These are phyloP conservation scores for Termitomyces sp. DNA, from an alignment of 768 basidiomycete genomes.

Conservation along the genomic window DNA sequence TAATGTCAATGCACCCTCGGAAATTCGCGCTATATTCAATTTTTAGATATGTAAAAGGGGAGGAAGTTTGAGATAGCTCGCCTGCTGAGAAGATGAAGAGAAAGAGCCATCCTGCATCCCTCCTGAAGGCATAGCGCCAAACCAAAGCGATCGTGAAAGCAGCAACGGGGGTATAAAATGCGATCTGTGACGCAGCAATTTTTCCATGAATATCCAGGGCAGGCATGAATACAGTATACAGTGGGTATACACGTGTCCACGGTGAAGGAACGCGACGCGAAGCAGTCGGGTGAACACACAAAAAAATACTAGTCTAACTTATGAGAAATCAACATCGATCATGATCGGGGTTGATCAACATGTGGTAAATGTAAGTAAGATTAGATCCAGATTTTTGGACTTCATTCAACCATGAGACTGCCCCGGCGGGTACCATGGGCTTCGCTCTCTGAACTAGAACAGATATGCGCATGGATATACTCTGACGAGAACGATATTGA, in stretches of 20 bases:
- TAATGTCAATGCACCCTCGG: conserved; percentile 54
- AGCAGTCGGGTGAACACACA: not conserved
- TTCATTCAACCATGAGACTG: conserved; percentile 48
- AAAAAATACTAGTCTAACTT: too few relatives aligned
- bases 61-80: conserved; percentile 28
- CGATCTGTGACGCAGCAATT: conserved; percentile 58
- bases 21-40: conserved; percentile 47
- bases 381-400: conserved; percentile 18
- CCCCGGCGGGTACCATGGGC: conserved; percentile 85
- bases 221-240: conserved; percentile 32
- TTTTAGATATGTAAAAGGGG: not conserved
- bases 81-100: conserved; percentile 58
- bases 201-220: conserved; percentile 41
- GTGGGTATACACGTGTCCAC: conserved; percentile 14
- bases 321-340: conserved; percentile 18
- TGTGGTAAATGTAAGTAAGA: conserved; percentile 18
- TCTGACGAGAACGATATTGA: conserved; percentile 56
- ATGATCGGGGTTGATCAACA: conserved; percentile 9
- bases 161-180: conserved; percentile 56
- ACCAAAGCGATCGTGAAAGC: conserved; percentile 42
- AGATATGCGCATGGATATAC: conserved; percentile 76
- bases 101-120: conserved; percentile 66
- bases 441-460: conserved; percentile 63
- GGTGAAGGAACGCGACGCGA: conserved; percentile 14
- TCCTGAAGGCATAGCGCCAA: conserved; percentile 52